phyloP scores from a whole-genome alignment of 176 grass and related monocot genomes.

The Triticum turgidum region DNA sequence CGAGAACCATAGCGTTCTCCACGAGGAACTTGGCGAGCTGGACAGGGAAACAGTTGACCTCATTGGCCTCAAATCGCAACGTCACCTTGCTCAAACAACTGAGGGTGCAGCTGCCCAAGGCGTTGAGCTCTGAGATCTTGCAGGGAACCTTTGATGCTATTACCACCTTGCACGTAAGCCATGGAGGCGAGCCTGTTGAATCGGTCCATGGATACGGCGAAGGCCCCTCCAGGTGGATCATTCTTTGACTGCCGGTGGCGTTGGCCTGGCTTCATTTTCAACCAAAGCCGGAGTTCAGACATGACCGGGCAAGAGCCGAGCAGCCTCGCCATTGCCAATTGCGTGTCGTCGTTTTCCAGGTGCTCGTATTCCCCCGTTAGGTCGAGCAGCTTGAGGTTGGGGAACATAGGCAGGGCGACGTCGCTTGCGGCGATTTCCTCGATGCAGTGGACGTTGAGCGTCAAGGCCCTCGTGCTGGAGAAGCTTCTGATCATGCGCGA shows the following conservation, averaged over 20 bases:
- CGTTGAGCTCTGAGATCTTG: not conserved
- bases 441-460: not conserved
- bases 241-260: not conserved
- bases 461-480: not conserved
- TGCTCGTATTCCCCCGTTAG: not conserved
- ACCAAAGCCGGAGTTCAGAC: not conserved
- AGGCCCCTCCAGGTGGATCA: not conserved
- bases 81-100: not conserved
- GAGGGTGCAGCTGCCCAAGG: not conserved
- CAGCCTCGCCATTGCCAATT: not conserved
- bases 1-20: not conserved
- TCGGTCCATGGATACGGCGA: not conserved
- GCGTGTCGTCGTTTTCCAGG: not conserved
- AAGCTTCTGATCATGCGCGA: not conserved
- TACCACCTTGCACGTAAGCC: not conserved
- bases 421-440: not conserved
- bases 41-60: not conserved
- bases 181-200: not conserved
- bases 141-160: not conserved
- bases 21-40: constrained; percentile 1
- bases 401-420: not conserved
- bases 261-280: not conserved
- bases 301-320: not conserved
- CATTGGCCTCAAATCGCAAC: not conserved
- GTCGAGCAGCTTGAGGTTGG: not conserved